Evolutionary conservation across 768 basidiomycete genomes (phyloP), one percentile per base, ranked within the genome.

Genomic region (Suillus alpinus): DNA sequence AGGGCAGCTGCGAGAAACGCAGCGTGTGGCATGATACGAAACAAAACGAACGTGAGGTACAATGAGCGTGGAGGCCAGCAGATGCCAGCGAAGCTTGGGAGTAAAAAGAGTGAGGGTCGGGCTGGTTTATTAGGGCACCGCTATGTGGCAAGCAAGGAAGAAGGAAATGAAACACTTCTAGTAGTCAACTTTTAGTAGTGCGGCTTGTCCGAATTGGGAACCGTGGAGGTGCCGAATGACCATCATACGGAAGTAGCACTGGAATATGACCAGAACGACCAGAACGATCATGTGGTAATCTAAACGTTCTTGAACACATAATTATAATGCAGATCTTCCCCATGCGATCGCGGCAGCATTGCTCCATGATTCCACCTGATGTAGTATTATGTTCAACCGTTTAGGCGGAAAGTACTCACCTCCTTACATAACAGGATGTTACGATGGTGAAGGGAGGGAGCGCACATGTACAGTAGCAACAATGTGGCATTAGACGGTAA

Each of bases 1-100:
- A 52, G 66, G 63, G 65, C 60, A 70, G 56, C 47, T 64, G 67
- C 56, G 63, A 68, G 61, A 58, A 20, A 49, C 47, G 49, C 29
- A 59, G 50, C 46, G 55, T 31, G 57, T 56, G 46, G 39, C 53
- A 34, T 58, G n/a, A 36, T 49, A 53, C 53, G 41, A 58, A 49
- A 59, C 20, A 59, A 57, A 60, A 59, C 60, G 63, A 59, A 65
- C 37, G 63, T 58, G 59, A 59, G 59, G 59, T 50, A 37, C 29
- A 62, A 40, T 6, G 13, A 59, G 26, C 44, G 55, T 36, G 36
- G 37, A 16, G 59, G 34, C 10, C 44, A 34, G 36, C 18, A 59
- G 46, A n/a, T 12, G 23, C 49, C 20, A 40, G 18, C 1, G 37
- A 13, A 8, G 10, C 12, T 31, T 5, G 20, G 40, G n/a, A n/a